Base-by-base conservation (phyloP, 2,329 filamentous ascomycete species). In the Xylaria sp. region DNA sequence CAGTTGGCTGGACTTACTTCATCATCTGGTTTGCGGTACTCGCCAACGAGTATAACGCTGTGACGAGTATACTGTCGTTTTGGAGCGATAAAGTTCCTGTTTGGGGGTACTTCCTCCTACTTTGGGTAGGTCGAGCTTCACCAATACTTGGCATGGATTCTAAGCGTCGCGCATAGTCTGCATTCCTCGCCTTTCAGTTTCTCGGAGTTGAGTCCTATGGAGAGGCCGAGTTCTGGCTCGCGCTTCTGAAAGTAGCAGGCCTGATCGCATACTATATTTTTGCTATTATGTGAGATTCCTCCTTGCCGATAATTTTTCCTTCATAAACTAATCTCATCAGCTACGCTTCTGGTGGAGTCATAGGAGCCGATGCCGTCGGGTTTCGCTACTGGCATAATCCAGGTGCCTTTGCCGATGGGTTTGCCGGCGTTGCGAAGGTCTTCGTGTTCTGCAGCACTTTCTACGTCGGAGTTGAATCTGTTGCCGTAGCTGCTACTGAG, bases 211-310 rank as follows among this genome's bases (percentile, higher is more conserved):
- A 90, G 74, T 88, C 90, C 3, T 94, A 94, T 77, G 92, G 92
- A 15, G 92, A 94, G 77, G 89, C 91, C 10, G 92, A 95, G 76
- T 94, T 94, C 76, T 94, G 91, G 91, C 87, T 94, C 66, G 90
- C 91, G 0, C 84, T 91, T 18, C 81, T 94, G 76, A 94, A 94
- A 77, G 85, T 94, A 5, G 78, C 90, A 2, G 90, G 91, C 1
- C 82, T 94, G 1, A 81, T 91, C 1, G 91, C 91, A 1, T 93
- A 91, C 79, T 92, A 92, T 78, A 82, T 94, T 72, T 93, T 94
- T 75, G 87, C 90, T 59, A 91, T 93, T 68, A 82, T 93, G 79
- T 84, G 66, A 76, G 81, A 76, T 13, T 52, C 28, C 28, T 13
- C 0, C 46, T 54, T 10, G 2, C 13, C 13, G 8, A 20, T 1